Evolutionary conservation across 345 rosid species (phyloP).

Genomic region (Eucalyptus marginata): DNA sequence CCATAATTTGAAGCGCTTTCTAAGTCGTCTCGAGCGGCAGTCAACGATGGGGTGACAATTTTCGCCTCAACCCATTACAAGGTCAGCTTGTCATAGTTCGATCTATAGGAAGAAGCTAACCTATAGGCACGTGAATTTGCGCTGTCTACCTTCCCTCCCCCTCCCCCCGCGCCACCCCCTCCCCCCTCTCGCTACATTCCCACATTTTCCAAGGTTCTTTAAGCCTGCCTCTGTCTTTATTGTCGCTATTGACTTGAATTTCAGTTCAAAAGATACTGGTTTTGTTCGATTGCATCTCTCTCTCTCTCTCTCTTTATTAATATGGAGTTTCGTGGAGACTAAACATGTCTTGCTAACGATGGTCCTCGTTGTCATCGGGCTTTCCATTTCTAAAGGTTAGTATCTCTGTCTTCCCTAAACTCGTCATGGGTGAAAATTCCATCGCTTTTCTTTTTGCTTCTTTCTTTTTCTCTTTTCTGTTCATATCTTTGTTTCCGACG

Average conservation of each 20-base stretch:
- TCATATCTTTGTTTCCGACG: background rate
- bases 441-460: background rate
- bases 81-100: background rate
- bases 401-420: background rate
- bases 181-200: background rate
- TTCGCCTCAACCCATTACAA: background rate
- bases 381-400: background rate
- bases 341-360: background rate
- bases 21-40: background rate
- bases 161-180: background rate
- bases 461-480: background rate
- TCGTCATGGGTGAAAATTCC: background rate
- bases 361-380: background rate
- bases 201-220: background rate
- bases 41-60: background rate
- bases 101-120: too few species aligned
- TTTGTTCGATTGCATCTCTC: background rate
- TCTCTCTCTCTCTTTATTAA: background rate
- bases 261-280: background rate
- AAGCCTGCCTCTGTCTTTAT: background rate
- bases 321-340: background rate
- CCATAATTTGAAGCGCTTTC: background rate
- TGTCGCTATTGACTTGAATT: background rate
- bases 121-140: background rate
- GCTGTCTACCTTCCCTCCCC: background rate